Evolutionary conservation across 805 yeast genomes (phyloP), one percentile per base, ranked within the genome.

Genomic region (Myxozyma melibiosi): DNA sequence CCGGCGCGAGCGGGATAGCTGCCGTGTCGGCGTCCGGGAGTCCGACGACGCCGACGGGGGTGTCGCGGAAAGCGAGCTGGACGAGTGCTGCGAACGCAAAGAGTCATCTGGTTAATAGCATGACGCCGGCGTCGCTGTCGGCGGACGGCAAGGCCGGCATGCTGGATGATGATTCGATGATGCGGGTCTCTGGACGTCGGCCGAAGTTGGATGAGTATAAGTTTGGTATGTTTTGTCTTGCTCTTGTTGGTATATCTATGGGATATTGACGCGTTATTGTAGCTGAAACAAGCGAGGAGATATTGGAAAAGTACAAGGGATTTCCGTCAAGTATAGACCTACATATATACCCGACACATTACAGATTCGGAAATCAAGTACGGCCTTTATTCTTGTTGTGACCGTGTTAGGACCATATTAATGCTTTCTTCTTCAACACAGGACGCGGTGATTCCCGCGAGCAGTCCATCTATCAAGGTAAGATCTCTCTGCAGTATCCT

Each of bases 311-410:
- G 70, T 91, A 85, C 70, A 84, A 85, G 63, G 81, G 82, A 55
- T 81, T 80, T 59, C 87, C 92, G 8, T 86, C 97, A 6, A 87
- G 96, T 38, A 73, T 92, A 57, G 96, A 84, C 63, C 85, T 92
- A 66, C 97, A 92, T 67, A 90, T 92, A 24, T 91, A 88, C 72
- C 94, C 90, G 66, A 90, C 89, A 55, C 96, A 91, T 72, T 92
- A 84, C 71, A 81, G 96, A 59, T 91, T 92, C 74, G 95, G 96
- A 61, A 88, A 88, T 63, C 92, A 87, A 50, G 66, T 72, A 67
- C 18, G 58, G 9, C 18, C 30, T 7, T 1, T 20, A 6, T 42
- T 7, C n/a, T 49, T 28, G 16, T 8, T 38, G 80, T n/a, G 11
- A 11, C 24, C 28, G 18, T 22, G 13, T 11, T 4, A 11, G 9